Conservation (phyloP, 768 basidiomycete species). For the Rhizopogon roseolus region DNA sequence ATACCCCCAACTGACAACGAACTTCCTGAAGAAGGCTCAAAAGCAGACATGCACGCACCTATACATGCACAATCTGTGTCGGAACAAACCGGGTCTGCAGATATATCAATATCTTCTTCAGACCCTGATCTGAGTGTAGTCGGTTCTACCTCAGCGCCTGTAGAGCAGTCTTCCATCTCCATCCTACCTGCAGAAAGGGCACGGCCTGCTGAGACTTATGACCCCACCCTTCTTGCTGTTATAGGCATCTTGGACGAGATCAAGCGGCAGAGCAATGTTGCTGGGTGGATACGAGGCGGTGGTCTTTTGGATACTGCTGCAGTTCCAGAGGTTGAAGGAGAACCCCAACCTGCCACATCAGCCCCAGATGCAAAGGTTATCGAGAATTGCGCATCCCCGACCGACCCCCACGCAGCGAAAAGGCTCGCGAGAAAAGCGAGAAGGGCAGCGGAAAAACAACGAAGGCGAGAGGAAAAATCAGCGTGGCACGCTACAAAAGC, state of each 20-base stretch:
- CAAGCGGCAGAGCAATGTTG: slow-evolving; percentile 57
- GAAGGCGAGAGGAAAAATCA: neutral
- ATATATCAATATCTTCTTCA: neutral
- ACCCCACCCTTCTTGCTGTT: slow-evolving; percentile 55
- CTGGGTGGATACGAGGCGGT: slow-evolving; percentile 60
- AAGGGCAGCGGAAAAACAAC: neutral
- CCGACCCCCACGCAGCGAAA: neutral
- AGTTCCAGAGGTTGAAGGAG: neutral
- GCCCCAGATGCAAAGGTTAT: neutral
- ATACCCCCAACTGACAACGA: neutral
- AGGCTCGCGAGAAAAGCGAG: neutral
- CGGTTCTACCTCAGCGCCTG: neutral
- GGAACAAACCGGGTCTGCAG: slow-evolving; percentile 1
- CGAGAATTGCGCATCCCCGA: neutral
- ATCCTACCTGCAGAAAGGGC: neutral
- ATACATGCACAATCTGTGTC: neutral
- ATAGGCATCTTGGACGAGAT: slow-evolving; percentile 61
- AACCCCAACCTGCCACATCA: neutral
- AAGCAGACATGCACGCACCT: slow-evolving; percentile 3
- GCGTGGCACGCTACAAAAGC: neutral
- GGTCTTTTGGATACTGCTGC: slow-evolving; percentile 33
- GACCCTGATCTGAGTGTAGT: slow-evolving; percentile 2
- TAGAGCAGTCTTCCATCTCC: neutral
- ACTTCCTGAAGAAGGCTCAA: too few relatives aligned
- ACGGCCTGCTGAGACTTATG: slow-evolving; percentile 25